Evolutionary conservation across 371 early-diverging fungal species (phyloP).

Genomic region (Lichtheimia ornata): DNA sequence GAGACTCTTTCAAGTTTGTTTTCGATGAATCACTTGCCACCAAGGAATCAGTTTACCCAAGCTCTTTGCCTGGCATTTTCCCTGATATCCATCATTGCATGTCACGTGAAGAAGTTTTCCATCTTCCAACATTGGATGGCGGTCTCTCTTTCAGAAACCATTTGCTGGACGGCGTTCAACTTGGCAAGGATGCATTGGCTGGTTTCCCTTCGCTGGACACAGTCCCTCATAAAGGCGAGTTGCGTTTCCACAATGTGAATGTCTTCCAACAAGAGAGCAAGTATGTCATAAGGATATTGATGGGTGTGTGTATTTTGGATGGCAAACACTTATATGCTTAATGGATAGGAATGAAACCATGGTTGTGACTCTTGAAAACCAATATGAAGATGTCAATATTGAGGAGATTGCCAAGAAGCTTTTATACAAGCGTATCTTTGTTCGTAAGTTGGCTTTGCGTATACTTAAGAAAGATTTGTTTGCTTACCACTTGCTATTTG

Average conservation of each 20-base stretch:
- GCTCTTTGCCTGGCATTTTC: slow-evolving; percentile 75
- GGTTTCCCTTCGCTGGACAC: slow-evolving; percentile 93
- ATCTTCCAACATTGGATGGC: slow-evolving; percentile 58
- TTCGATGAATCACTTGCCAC: slow-evolving; percentile 50
- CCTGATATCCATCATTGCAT: slow-evolving; percentile 65
- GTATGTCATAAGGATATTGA: slow-evolving; percentile 18
- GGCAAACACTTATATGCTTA: not conserved
- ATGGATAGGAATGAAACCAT: slow-evolving; percentile 73
- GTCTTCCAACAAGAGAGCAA: slow-evolving; percentile 85
- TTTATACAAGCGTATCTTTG: slow-evolving; percentile 64
- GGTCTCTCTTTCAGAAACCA: slow-evolving; percentile 59
- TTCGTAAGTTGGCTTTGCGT: slow-evolving; percentile 33
- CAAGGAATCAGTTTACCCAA: slow-evolving; percentile 44
- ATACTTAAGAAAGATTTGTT: not conserved
- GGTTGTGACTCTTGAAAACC: slow-evolving; percentile 66
- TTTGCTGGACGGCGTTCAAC: slow-evolving; percentile 64
- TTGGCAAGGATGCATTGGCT: slow-evolving; percentile 72
- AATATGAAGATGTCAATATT: slow-evolving; percentile 45
- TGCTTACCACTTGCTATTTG: slow-evolving; percentile 9
- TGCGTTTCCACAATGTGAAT: slow-evolving; percentile 77
- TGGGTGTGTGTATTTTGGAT: not conserved
- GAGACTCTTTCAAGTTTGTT: slow-evolving; percentile 65
- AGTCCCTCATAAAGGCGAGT: slow-evolving; percentile 64
- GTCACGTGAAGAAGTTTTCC: slow-evolving; percentile 47
- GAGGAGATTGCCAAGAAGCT: slow-evolving; percentile 52